phyloP scores from a whole-genome alignment of 768 basidiomycete species.

The Leccinum disarticulatum region DNA sequence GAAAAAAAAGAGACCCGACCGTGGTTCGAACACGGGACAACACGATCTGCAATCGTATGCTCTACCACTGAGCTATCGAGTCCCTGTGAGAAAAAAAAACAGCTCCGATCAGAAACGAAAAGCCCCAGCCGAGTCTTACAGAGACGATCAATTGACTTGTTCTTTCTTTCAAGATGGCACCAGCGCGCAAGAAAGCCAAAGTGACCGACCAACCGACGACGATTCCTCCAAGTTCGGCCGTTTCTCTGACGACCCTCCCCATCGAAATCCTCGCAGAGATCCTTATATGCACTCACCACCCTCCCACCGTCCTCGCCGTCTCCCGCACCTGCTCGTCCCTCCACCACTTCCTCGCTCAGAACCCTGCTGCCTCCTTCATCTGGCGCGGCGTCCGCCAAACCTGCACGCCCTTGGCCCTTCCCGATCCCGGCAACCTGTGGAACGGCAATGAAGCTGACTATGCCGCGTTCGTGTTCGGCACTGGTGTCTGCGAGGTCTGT shows the following conservation, averaged over 20 bases:
- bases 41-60: constrained; percentile 62
- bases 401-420: constrained; percentile 37
- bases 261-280: constrained; percentile 67
- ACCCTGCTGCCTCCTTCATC: constrained; percentile 48
- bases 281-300: constrained; percentile 49
- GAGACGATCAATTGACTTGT: too few relatives aligned
- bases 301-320: constrained; percentile 57
- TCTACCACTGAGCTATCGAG: constrained; percentile 51
- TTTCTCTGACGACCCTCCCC: constrained; percentile 40
- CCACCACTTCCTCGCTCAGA: constrained; percentile 46
- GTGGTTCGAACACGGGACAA: constrained; percentile 59
- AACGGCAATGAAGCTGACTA: constrained; percentile 50
- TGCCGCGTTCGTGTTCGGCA: constrained; percentile 64
- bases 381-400: constrained; percentile 55
- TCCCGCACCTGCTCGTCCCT: constrained; percentile 58
- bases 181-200: constrained; percentile 13
- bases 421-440: constrained; percentile 43
- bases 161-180: too few relatives aligned
- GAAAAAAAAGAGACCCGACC: constrained; percentile 34
- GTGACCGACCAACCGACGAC: background rate
- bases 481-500: constrained; percentile 60
- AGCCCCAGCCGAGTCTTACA: too few relatives aligned
- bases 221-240: background rate
- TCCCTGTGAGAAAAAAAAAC: too few relatives aligned
- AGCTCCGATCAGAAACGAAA: too few relatives aligned